phyloP scores from a whole-genome alignment of 495 filamentous ascomycete species.

The Friedmanniomyces simplex region DNA sequence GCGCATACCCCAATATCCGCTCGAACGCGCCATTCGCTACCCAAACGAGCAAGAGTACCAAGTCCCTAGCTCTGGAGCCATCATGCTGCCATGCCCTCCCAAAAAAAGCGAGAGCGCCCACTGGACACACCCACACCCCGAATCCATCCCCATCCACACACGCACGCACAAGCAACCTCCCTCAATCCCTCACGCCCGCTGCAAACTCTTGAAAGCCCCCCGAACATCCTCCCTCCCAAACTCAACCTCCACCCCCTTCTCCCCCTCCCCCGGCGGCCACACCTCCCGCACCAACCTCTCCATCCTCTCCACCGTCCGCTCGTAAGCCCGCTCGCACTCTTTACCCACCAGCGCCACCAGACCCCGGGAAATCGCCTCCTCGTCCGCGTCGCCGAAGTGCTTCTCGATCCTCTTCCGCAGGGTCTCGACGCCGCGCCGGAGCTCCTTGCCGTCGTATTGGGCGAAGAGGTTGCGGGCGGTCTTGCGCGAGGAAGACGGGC shows the following conservation, averaged over 20 bases:
- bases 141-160: background rate
- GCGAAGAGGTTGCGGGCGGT: constrained; percentile 77
- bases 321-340: constrained; percentile 71
- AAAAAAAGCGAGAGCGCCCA: too few species aligned
- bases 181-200: background rate
- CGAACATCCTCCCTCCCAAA: constrained; percentile 33
- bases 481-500: constrained; percentile 65
- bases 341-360: constrained; percentile 69
- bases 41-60: background rate
- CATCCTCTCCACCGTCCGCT: constrained; percentile 59
- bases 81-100: too few species aligned
- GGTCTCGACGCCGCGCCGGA: constrained; percentile 73
- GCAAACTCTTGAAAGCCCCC: constrained; percentile 38
- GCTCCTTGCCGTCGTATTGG: constrained; percentile 68
- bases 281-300: constrained; percentile 50
- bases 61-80: too few species aligned
- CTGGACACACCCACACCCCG: too few species aligned
- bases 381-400: constrained; percentile 84
- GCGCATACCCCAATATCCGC: too few species aligned
- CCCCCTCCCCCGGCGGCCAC: constrained; percentile 43
- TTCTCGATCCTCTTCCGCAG: constrained; percentile 88
- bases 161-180: background rate
- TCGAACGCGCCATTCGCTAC: background rate
- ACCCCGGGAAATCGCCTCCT: constrained; percentile 52
- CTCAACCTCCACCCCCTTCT: constrained; percentile 45